phyloP scores from a whole-genome alignment of 225 moss, liverwort and hornwort species.

The Pseudoscleropodium purum region DNA sequence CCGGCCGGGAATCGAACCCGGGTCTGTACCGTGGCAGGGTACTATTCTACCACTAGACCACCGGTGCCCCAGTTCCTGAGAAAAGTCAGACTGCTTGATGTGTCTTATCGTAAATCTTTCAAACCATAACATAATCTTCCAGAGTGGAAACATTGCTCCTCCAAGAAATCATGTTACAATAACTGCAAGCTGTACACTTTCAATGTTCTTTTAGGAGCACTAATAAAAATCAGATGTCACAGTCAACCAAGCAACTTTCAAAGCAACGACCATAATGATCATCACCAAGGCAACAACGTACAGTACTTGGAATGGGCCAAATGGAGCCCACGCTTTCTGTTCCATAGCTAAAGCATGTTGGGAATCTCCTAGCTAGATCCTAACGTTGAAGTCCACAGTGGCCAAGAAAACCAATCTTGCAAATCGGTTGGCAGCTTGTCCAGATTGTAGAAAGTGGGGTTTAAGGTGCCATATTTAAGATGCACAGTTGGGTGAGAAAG shows the following conservation, averaged over 20 bases:
- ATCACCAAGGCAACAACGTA: neutral
- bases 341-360: neutral
- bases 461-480: neutral
- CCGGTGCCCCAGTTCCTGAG: neutral
- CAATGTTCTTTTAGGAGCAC: neutral
- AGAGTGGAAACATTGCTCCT: accelerated
- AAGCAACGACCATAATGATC: neutral
- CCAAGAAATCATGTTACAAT: neutral
- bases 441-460: neutral
- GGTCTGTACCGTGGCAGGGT: constrained; percentile 22
- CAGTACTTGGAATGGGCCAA: neutral
- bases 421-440: neutral
- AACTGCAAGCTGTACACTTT: neutral
- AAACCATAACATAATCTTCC: neutral
- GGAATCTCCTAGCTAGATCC: neutral
- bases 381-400: neutral
- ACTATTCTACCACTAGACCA: constrained; percentile 22
- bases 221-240: neutral
- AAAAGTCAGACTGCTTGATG: neutral
- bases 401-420: neutral
- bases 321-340: neutral
- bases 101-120: accelerated
- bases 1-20: constrained; percentile 23
- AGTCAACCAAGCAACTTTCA: neutral
- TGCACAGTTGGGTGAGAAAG: neutral